Conservation (phyloP, 257 asterid genomes). For the Solanum lycopersicoides region DNA sequence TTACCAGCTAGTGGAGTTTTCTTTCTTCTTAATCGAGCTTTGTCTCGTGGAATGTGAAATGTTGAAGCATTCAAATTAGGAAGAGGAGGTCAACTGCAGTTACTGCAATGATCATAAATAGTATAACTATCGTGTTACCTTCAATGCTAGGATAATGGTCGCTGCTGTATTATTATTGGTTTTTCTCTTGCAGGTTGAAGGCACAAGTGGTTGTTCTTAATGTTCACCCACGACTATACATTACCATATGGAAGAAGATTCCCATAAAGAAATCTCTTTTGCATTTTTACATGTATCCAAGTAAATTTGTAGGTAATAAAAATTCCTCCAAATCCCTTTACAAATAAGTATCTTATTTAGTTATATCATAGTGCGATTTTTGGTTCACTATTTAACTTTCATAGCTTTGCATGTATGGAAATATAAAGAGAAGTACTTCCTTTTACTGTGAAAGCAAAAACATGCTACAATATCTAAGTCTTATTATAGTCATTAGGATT, state of each 20-base stretch:
- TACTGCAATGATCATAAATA: conserved; percentile 63
- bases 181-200: conserved; percentile 54
- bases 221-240: conserved; percentile 84
- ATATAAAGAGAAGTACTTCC: not conserved
- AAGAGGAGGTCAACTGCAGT: conserved; percentile 89
- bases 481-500: not conserved
- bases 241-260: conserved; percentile 81
- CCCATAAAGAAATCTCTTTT: conserved; percentile 91
- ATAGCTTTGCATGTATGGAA: not conserved
- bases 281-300: conserved; percentile 75
- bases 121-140: not conserved
- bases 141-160: not conserved
- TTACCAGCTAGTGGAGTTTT: conserved; percentile 54
- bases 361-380: not conserved
- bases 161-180: not conserved
- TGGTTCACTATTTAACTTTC: not conserved
- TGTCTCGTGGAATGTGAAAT: conserved; percentile 80
- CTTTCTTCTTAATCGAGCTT: conserved; percentile 79
- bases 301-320: conserved; percentile 54
- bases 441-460: not conserved
- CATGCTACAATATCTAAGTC: not conserved
- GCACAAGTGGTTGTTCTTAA: conserved; percentile 79
- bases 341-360: not conserved
- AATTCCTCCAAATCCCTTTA: not conserved
- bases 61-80: conserved; percentile 60